Percentiles rank a stretch among this genome's conserved stretches.
Conservation (phyloP, 2,329 filamentous ascomycete genomes). For the Beauveria sp. region DNA sequence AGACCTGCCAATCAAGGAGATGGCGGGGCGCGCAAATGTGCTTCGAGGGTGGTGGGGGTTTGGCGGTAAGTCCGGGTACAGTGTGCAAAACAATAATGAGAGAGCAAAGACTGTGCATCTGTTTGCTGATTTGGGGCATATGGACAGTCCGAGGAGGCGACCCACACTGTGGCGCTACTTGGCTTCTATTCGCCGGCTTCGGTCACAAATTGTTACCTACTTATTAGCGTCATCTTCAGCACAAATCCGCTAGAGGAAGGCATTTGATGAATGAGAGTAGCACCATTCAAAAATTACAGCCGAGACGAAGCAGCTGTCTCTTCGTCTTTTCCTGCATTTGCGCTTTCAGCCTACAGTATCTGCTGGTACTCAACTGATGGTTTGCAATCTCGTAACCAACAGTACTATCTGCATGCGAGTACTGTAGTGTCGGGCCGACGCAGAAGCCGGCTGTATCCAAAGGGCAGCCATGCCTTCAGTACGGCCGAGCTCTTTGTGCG, state of each 20-base stretch:
- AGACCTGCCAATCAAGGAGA: neutral
- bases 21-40: conserved; percentile 9
- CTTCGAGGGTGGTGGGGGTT: conserved; percentile 1
- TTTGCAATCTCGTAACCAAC: neutral
- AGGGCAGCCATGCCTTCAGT: neutral
- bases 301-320: neutral
- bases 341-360: neutral
- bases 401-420: neutral
- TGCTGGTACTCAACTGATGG: neutral
- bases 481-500: too few species aligned
- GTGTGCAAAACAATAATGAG: neutral
- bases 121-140: too few species aligned
- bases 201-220: neutral
- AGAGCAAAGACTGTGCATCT: neutral
- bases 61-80: neutral
- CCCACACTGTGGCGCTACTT: neutral
- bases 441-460: neutral
- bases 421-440: neutral
- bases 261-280: neutral
- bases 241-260: neutral
- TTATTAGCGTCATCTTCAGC: neutral
- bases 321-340: neutral
- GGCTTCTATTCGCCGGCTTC: neutral
- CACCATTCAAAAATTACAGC: neutral
- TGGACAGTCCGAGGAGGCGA: neutral